Percentiles rank a stretch among this genome's conserved stretches.
Conservation (phyloP, 148 eudicot genomes). For the Fallopia convolvulus region DNA sequence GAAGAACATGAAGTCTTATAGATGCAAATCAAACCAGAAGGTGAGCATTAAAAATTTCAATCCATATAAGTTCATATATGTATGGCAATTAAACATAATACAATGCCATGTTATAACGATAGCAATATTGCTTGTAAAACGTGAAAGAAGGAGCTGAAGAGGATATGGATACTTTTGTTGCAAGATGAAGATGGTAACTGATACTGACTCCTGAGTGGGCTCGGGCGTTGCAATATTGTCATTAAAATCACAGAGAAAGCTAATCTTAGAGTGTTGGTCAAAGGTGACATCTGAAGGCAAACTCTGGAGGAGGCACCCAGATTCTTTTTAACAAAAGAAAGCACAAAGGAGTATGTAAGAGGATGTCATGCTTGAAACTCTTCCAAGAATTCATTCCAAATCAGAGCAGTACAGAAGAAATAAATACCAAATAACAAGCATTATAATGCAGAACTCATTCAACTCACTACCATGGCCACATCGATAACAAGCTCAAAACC, state of each 20-base stretch:
- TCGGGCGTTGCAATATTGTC: constrained; percentile 96
- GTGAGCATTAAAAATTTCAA: constrained; percentile 7
- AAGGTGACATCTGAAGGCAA: constrained; percentile 80
- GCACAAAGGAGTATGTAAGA: not conserved
- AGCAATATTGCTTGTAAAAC: not conserved
- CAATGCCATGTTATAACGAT: not conserved
- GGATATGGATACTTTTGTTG: constrained; percentile 54
- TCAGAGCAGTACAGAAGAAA: not conserved
- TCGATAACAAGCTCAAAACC: constrained; percentile 58
- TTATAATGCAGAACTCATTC: too few relatives aligned
- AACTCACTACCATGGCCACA: constrained; percentile 74
- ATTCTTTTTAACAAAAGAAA: constrained; percentile 29
- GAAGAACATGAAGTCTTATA: constrained; percentile 78
- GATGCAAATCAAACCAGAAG: constrained; percentile 33
- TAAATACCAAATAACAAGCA: not conserved
- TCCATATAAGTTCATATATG: not conserved
- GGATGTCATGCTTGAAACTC: not conserved
- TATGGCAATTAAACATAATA: not conserved
- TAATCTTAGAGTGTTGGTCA: constrained; percentile 57
- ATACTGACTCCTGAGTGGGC: constrained; percentile 47
- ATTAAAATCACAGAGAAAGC: constrained; percentile 84
- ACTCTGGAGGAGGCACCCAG: constrained; percentile 93
- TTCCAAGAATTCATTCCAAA: not conserved
- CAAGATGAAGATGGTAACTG: constrained; percentile 70
- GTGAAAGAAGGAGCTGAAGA: constrained; percentile 5